Conservation (phyloP, 345 rosid species). For the Eucalyptus tenuipes region DNA sequence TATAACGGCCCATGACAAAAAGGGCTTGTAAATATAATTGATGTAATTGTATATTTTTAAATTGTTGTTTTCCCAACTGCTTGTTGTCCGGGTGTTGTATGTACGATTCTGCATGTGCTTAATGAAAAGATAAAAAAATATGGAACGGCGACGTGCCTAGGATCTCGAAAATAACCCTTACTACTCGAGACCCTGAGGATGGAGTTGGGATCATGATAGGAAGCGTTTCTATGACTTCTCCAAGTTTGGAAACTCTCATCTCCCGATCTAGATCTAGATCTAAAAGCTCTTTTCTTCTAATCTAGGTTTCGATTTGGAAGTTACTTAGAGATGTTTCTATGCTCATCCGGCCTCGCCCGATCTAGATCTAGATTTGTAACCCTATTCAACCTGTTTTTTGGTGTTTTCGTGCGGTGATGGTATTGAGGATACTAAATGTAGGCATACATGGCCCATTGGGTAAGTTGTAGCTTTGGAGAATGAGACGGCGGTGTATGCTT, state of each 20-base stretch:
- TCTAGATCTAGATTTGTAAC: not conserved
- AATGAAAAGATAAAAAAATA: too few relatives aligned
- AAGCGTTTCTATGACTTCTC: not conserved
- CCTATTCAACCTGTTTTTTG: not conserved
- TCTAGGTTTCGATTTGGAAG: not conserved
- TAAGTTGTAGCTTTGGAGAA: not conserved
- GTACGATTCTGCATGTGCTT: too few relatives aligned
- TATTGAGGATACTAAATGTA: not conserved
- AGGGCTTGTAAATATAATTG: too few relatives aligned
- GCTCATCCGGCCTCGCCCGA: not conserved
- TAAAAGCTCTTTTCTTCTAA: too few relatives aligned
- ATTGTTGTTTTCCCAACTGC: too few relatives aligned
- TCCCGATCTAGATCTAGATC: fast-evolving
- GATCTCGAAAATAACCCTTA: too few relatives aligned
- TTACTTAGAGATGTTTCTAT: not conserved
- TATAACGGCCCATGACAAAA: too few relatives aligned
- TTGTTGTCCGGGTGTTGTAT: too few relatives aligned
- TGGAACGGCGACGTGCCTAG: too few relatives aligned
- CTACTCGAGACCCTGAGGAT: too few relatives aligned
- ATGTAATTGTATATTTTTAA: too few relatives aligned
- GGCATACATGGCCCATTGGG: not conserved
- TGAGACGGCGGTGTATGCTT: not conserved
- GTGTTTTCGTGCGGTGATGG: not conserved
- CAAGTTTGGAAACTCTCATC: not conserved
- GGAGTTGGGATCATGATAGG: too few relatives aligned